Conservation (phyloP, 305 asterid species). For the Fraxinus platypoda region DNA sequence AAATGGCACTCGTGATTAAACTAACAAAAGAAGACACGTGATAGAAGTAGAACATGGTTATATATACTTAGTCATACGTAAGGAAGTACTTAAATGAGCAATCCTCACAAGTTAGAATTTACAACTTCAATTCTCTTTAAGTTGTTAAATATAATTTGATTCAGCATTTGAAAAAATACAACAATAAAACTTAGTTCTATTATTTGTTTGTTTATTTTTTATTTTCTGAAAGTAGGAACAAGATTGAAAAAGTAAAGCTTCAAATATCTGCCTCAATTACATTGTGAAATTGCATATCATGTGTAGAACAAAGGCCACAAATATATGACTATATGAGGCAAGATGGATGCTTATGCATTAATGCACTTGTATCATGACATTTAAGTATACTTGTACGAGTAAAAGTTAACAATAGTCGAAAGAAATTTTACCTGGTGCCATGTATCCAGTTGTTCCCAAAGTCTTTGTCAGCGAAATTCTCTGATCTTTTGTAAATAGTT, state of each 20-base stretch:
- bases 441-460: slow-evolving; percentile 9
- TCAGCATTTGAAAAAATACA: not conserved
- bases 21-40: not conserved
- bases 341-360: not conserved
- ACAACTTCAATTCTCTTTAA: not conserved
- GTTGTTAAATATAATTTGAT: not conserved
- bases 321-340: not conserved
- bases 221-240: not conserved
- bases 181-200: not conserved
- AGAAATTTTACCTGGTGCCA: slow-evolving; percentile 7
- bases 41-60: not conserved
- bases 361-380: not conserved
- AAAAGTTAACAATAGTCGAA: not conserved
- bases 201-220: not conserved
- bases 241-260: not conserved
- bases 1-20: not conserved
- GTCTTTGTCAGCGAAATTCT: not conserved
- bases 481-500: slow-evolving; percentile 4
- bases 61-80: not conserved
- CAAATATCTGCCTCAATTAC: not conserved
- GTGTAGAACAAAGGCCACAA: not conserved
- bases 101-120: not conserved
- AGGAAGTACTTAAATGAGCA: no score
- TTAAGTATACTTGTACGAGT: not conserved
- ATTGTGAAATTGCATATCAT: not conserved